phyloP scores from a whole-genome alignment of 75 land plant species.

The Gnetum montanum region DNA sequence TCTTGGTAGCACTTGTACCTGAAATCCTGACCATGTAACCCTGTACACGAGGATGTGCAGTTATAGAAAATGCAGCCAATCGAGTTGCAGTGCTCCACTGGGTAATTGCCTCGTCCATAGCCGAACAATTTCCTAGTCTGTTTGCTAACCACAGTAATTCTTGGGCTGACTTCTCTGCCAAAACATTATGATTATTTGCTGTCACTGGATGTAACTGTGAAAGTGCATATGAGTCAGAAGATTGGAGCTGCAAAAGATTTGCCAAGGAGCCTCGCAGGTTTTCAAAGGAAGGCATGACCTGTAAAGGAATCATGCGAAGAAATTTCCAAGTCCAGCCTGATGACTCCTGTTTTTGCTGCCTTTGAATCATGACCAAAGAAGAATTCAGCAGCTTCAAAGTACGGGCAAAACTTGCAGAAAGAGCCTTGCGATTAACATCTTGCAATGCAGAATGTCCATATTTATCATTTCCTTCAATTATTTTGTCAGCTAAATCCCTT shows the following conservation, averaged over 20 bases:
- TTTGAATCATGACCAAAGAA: constrained; percentile 5
- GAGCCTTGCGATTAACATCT: constrained; percentile 52
- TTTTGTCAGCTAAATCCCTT: constrained; percentile 56
- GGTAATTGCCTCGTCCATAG: constrained; percentile 47
- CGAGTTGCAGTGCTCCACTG: constrained; percentile 57
- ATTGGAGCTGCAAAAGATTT: constrained; percentile 10
- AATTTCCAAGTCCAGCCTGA: constrained; percentile 24
- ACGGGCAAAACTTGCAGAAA: constrained; percentile 46
- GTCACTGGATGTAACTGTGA: constrained; percentile 1
- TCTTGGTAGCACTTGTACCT: constrained; percentile 23
- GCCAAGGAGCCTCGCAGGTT: constrained; percentile 1
- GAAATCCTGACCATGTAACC: constrained; percentile 62
- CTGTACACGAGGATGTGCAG: constrained; percentile 71
- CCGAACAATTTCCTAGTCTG: constrained; percentile 54
- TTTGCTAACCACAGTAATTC: constrained; percentile 81
- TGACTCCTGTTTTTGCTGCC: constrained; percentile 12
- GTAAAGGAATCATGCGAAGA: constrained; percentile 22
- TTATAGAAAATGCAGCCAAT: constrained; percentile 50
- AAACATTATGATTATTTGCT: constrained; percentile 11
- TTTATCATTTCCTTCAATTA: constrained; percentile 49
- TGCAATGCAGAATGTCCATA: constrained; percentile 26
- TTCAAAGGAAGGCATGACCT: constrained; percentile 13
- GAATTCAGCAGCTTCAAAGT: constrained; percentile 24
- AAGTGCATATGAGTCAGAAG: constrained; percentile 3
- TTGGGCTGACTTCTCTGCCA: constrained; percentile 81